These are phyloP conservation scores for Botrytis squamosa DNA, from an alignment of 2,329 filamentous ascomycete species.

Conservation along the genomic window DNA sequence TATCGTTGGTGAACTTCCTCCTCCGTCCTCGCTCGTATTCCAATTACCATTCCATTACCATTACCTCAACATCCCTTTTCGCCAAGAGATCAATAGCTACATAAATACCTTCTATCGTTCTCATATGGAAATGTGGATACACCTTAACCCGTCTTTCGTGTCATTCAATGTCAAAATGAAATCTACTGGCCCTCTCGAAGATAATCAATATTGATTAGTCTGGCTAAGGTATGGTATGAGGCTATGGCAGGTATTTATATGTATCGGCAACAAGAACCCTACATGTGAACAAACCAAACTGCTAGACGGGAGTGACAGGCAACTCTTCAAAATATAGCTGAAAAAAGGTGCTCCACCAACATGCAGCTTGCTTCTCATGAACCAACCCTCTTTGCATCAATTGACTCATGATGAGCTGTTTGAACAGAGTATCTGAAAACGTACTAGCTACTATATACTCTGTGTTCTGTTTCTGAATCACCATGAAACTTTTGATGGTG, in stretches of 20 bases:
- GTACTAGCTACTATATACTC: background rate
- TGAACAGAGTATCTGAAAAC: background rate
- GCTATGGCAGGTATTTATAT: constrained; percentile 5
- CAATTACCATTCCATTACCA: background rate
- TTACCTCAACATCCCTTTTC: background rate
- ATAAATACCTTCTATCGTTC: no score
- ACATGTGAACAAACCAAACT: background rate
- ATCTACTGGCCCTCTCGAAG: background rate
- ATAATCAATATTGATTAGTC: background rate
- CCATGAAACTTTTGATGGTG: constrained; percentile 3
- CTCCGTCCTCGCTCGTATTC: background rate
- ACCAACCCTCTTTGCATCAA: background rate
- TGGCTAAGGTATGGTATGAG: background rate
- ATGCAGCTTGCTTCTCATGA: constrained; percentile 4
- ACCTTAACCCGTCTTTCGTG: background rate
- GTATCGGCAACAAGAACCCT: background rate
- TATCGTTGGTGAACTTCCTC: background rate
- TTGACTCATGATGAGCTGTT: constrained; percentile 1
- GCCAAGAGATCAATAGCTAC: background rate
- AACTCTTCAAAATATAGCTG: background rate
- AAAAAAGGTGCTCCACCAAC: background rate
- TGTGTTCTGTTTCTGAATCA: background rate
- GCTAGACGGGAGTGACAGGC: background rate
- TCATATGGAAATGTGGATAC: background rate
- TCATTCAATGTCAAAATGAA: background rate